A percentile compares a stretch with the other conserved stretches of the same genome.
Evolutionary conservation across 2,329 filamentous ascomycete genomes (phyloP).

Genomic region (Exserohilum turcica): DNA sequence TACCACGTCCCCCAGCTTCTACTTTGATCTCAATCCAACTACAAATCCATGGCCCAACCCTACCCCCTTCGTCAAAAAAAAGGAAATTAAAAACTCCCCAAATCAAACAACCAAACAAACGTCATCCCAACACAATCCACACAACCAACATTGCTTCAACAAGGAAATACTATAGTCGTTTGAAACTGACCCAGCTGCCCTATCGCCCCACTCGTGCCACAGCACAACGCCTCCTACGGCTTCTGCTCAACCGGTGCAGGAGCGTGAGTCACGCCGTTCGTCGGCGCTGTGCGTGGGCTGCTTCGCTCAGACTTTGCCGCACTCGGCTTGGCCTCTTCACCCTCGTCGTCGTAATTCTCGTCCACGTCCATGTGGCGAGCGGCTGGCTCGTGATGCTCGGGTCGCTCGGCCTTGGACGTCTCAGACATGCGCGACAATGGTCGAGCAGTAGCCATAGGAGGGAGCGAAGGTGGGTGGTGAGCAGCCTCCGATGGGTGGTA

Average conservation of each 20-base stretch:
- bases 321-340: conserved; percentile 73
- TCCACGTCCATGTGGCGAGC: conserved; percentile 96
- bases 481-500: conserved; percentile 94
- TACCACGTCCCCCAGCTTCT: conserved; percentile 7
- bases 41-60: conserved; percentile 1
- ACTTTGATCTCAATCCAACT: conserved; percentile 9
- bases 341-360: conserved; percentile 95
- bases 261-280: conserved; percentile 42
- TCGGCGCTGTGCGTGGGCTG: conserved; percentile 48
- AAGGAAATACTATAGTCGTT: neutral
- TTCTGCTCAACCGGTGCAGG: conserved; percentile 46
- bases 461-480: conserved; percentile 74
- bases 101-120: conserved; percentile 2
- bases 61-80: neutral
- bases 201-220: neutral
- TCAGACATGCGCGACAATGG: conserved; percentile 61
- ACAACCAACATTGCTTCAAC: neutral
- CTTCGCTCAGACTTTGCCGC: conserved; percentile 52
- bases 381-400: conserved; percentile 72
- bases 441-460: conserved; percentile 52
- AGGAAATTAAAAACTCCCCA: conserved; percentile 1
- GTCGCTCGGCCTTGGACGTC: conserved; percentile 48
- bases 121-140: neutral
- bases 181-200: neutral
- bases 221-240: conserved; percentile 24